Conservation (phyloP, 768 basidiomycete genomes). For the Sarcodon aspratus region DNA sequence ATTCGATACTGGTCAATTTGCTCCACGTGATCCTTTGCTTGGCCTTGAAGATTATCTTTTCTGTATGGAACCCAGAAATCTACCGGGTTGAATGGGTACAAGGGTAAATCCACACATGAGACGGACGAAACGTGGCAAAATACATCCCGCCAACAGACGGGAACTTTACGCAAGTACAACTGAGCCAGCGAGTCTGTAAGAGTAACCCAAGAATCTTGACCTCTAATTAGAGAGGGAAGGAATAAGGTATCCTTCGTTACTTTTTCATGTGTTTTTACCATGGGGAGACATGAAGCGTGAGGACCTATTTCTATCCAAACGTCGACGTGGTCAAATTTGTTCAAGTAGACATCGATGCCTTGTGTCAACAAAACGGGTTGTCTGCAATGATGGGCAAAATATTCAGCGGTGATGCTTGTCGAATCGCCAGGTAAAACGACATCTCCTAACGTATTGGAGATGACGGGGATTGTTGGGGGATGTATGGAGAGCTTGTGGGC, state of each 20-base stretch:
- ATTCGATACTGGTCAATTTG: background rate
- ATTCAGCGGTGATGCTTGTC: conserved; percentile 33
- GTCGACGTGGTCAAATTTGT: conserved; percentile 19
- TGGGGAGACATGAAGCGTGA: conserved; percentile 43
- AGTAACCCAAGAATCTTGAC: conserved; percentile 30
- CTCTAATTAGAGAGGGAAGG: conserved; percentile 39
- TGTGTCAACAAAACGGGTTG: conserved; percentile 45
- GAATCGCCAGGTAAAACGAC: conserved; percentile 42
- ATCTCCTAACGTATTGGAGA: conserved; percentile 49
- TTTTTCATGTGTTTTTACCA: conserved; percentile 28
- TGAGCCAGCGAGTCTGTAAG: conserved; percentile 33
- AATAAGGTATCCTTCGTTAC: conserved; percentile 22
- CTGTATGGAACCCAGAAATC: conserved; percentile 46
- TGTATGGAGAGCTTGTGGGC: conserved; percentile 25
- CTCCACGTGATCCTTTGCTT: too few species aligned
- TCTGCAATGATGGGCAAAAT: conserved; percentile 47
- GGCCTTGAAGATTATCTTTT: too few species aligned
- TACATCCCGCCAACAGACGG: conserved; percentile 42
- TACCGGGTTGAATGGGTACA: conserved; percentile 47
- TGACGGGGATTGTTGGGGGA: conserved; percentile 43
- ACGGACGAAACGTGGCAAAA: conserved; percentile 33
- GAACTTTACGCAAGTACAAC: conserved; percentile 30
- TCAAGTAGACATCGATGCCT: conserved; percentile 32
- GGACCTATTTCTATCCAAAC: conserved; percentile 64
- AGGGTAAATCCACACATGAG: conserved; percentile 36